phyloP scores from a whole-genome alignment of 176 grass and related monocot genomes.

The Secale cereale region DNA sequence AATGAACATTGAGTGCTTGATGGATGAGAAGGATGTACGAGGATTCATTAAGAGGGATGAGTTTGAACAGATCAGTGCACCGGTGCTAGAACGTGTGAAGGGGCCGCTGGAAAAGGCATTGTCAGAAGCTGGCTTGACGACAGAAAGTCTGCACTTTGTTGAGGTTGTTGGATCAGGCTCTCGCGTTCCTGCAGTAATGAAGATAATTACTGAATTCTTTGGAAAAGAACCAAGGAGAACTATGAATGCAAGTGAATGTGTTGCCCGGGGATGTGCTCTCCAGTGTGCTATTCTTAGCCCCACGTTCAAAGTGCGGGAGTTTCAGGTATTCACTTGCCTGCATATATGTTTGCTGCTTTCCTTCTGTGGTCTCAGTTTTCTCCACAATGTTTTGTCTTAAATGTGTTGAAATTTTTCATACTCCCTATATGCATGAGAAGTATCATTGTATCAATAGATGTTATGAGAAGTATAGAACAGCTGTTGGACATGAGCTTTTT shows the following conservation, averaged over 20 bases:
- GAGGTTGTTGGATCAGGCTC: conserved; percentile 95
- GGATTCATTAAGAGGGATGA: conserved; percentile 83
- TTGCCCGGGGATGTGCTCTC: conserved; percentile 75
- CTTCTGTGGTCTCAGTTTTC: neutral
- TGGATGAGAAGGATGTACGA: conserved; percentile 93
- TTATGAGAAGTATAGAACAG: neutral
- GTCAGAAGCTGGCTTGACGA: conserved; percentile 60
- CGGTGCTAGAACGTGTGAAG: conserved; percentile 75
- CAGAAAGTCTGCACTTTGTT: conserved; percentile 70
- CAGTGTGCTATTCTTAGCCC: conserved; percentile 90
- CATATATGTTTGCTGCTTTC: neutral
- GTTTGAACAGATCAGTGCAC: conserved; percentile 67
- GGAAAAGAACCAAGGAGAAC: conserved; percentile 85
- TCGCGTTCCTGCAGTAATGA: conserved; percentile 82
- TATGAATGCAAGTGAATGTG: conserved; percentile 93
- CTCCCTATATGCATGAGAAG: neutral
- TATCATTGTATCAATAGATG: neutral
- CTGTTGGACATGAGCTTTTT: neutral
- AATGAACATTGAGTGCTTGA: conserved; percentile 84
- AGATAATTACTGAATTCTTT: conserved; percentile 78
- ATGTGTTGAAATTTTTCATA: neutral
- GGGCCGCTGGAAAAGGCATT: conserved; percentile 69
- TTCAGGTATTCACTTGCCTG: conserved; percentile 54
- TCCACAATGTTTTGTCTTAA: neutral
- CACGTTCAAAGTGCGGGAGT: conserved; percentile 93